Evolutionary conservation across 2,329 filamentous ascomycete species (phyloP).

Genomic region (Penicillium psychrosexuale): DNA sequence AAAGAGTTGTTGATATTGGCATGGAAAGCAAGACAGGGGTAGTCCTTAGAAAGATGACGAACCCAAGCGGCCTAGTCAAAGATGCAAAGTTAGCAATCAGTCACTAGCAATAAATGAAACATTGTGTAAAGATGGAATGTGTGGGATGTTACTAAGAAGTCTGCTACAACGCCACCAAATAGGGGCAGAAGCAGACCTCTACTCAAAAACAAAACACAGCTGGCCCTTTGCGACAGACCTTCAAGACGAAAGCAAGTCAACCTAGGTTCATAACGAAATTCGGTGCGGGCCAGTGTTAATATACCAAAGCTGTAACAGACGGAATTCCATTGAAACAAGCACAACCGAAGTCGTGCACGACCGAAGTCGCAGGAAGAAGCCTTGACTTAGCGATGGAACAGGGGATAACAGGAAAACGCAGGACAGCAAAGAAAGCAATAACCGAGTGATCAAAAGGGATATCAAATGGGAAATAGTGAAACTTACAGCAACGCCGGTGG

Average conservation of each 20-base stretch:
- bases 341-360: slow-evolving; percentile 27
- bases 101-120: slow-evolving; percentile 31
- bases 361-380: slow-evolving; percentile 62
- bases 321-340: slow-evolving; percentile 65
- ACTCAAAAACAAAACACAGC: slow-evolving; percentile 91
- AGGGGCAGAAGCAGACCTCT: slow-evolving; percentile 76
- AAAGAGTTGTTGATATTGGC: slow-evolving; percentile 94
- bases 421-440: slow-evolving; percentile 3
- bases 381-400: slow-evolving; percentile 80
- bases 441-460: slow-evolving; percentile 3
- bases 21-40: slow-evolving; percentile 92
- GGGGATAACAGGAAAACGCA: slow-evolving; percentile 25
- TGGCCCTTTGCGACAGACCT: slow-evolving; percentile 70
- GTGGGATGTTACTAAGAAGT: slow-evolving; percentile 99
- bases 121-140: slow-evolving; percentile 56
- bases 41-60: slow-evolving; percentile 78
- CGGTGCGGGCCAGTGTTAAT: slow-evolving; percentile 72
- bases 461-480: slow-evolving; percentile 9
- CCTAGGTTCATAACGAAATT: slow-evolving; percentile 62
- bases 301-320: slow-evolving; percentile 99
- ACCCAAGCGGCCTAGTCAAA: slow-evolving; percentile 82
- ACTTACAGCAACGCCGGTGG: slow-evolving; percentile 93
- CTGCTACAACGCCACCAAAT: slow-evolving; percentile 63
- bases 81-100: slow-evolving; percentile 30
- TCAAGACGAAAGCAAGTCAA: slow-evolving; percentile 87